Conservation (phyloP, 2,329 filamentous ascomycete species). For the Epicoccum sorghinum region DNA sequence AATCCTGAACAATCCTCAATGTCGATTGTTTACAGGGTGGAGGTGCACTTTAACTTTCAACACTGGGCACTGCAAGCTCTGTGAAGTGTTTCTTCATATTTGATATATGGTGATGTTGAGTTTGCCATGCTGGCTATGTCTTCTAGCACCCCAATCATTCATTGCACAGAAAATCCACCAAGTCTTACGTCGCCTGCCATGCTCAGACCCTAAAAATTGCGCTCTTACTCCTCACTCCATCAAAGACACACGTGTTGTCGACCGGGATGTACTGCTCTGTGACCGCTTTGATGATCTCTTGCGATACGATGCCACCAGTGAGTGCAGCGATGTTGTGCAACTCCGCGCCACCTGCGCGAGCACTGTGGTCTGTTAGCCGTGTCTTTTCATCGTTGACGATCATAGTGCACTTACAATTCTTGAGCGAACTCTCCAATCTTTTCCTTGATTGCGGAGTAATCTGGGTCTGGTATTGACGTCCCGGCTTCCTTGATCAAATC, state of each 20-base stretch:
- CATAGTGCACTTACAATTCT: conserved; percentile 53
- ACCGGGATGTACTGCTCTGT: conserved; percentile 71
- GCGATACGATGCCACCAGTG: conserved; percentile 90
- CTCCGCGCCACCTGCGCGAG: conserved; percentile 80
- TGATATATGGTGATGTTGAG: no score
- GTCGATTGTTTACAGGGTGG: no score
- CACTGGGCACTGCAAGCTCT: no score
- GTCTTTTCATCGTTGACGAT: neutral
- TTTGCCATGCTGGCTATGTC: no score
- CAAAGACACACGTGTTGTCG: conserved; percentile 68
- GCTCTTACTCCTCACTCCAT: conserved; percentile 64
- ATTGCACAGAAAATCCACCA: no score
- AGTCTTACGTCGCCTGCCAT: no score
- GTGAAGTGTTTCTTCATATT: no score
- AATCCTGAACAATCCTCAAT: no score
- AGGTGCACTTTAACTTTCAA: no score
- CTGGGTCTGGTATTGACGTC: conserved; percentile 49
- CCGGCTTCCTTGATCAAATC: conserved; percentile 52
- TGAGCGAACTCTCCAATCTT: conserved; percentile 46
- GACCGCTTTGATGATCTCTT: conserved; percentile 91
- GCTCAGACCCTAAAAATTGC: conserved; percentile 56
- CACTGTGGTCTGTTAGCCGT: conserved; percentile 48
- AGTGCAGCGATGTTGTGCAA: conserved; percentile 90
- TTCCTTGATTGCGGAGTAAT: conserved; percentile 47
- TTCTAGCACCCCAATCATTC: no score